Conservation (phyloP, 1,139 yeast genomes). For the Geotrichum macrosporum region DNA sequence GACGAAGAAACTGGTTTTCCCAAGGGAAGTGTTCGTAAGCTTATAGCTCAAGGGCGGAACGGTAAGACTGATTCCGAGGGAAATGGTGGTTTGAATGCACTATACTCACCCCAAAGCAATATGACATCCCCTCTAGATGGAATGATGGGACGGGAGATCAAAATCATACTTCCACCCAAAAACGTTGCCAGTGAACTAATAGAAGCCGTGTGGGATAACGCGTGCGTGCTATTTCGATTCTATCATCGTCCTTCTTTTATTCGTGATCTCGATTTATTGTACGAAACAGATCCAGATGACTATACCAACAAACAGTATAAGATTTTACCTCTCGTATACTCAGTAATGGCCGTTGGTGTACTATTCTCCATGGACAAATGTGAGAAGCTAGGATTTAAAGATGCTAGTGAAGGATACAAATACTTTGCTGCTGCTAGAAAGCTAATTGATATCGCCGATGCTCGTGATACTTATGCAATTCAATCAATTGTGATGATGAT, state of each 20-base stretch:
- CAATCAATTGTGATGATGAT: slow-evolving; percentile 67
- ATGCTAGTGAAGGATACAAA: slow-evolving; percentile 63
- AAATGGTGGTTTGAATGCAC: slow-evolving; percentile 3
- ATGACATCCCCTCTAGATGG: slow-evolving; percentile 9
- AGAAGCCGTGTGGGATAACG: slow-evolving; percentile 76
- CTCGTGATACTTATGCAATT: slow-evolving; percentile 57
- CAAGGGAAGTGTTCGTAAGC: slow-evolving; percentile 12
- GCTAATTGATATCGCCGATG: slow-evolving; percentile 63
- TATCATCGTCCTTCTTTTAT: slow-evolving; percentile 78
- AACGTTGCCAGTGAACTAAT: slow-evolving; percentile 67
- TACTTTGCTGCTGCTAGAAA: slow-evolving; percentile 80
- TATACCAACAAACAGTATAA: slow-evolving; percentile 72
- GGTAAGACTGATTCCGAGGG: not conserved
- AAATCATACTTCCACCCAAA: slow-evolving; percentile 69
- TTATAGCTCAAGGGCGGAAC: not conserved
- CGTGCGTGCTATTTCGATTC: slow-evolving; percentile 78
- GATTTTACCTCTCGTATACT: slow-evolving; percentile 72
- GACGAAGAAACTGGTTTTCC: slow-evolving; percentile 22
- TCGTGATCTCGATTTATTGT: slow-evolving; percentile 52
- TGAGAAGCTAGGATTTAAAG: slow-evolving; percentile 40
- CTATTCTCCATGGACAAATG: slow-evolving; percentile 49
- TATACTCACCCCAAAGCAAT: slow-evolving; percentile 18
- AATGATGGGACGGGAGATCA: slow-evolving; percentile 42
- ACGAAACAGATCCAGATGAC: slow-evolving; percentile 62
- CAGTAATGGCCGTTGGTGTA: slow-evolving; percentile 69